Base-by-base conservation (phyloP, 805 yeast genomes). In the Maudiozyma saulgeensis region DNA sequence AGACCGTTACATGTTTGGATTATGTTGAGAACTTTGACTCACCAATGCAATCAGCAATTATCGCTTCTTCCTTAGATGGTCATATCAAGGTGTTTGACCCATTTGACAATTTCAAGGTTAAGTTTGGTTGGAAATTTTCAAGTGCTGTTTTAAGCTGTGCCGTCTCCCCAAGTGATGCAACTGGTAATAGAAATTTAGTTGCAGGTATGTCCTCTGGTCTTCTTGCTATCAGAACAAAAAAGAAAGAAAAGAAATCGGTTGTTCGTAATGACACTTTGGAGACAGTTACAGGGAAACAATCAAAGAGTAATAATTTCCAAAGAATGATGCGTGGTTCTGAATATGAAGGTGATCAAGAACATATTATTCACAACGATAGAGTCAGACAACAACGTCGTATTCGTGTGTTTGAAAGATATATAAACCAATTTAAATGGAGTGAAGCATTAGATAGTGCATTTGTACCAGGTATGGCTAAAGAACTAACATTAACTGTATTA, bases 71-170 rank as follows among this genome's bases (percentile, higher is more conserved):
- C 0, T 73, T 93, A 50, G 99, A 93, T 68, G 99, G 99, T 19
- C 99, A 93, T 67, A 96, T 93, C 51, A 93, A 93, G 68, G 90
- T 90, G 43, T 87, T 91, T 64, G 97, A 90, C 66, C 79, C 87
- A 38, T 69, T 77, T 26, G 77, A 83, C 21, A 77, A 79, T 57
- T 90, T 91, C 87, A 85, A 84, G 52, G 96, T 91, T 52, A 87
- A 84, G 64, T 91, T 89, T 64, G 97, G 97, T 45, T 91, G 98
- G 97, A 91, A 90, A 68, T 91, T 86, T 62, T 96, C 96, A 35
- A 88, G 91, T 23, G 95, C 96, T 39, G 96, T 93, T 0, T 72
- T 93, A 57, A 75, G 87, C 58, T 82, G 96, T 63, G 98, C 90
- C 13, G 84, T 87, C 11, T 87, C 96, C 8, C 97, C 98, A 26